Evolutionary conservation across 495 filamentous ascomycete species (phyloP), one percentile per base, ranked within the genome.

Genomic region (Poronia punctata): DNA sequence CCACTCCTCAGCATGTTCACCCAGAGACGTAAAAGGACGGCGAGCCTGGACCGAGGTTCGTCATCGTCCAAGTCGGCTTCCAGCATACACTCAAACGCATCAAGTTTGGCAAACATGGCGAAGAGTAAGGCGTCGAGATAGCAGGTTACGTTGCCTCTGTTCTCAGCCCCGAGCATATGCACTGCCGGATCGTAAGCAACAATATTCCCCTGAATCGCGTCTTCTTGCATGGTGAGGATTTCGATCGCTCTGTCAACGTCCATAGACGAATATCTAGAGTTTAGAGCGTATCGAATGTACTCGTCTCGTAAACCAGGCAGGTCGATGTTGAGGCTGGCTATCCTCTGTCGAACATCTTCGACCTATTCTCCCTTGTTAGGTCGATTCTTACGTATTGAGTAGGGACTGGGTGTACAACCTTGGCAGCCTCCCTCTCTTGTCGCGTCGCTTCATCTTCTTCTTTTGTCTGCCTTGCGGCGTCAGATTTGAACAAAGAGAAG

Each of bases 41-140:
- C 82, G 29, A 98, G 66, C 48, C 75, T 84, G 40, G 75, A 78
- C 50, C 83, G 77, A 12, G 81, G 68, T 47, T 86, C 79, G 35
- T 84, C 82, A 33, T 85, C 83, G 54, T 80, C 80, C 14, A 47
- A 51, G n/a, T 68, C 54, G 20, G 61, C 59, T 44, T 67, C 70
- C 33, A 96, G 64, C 63, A 96, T 93, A 18, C 83, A 84, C 54
- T 98, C 92, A 57, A 95, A 98, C 50, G 84, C 86, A 32, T 82
- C 80, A 18, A 95, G 65, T 38, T 85, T 78, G 7, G 86, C 83
- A 58, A 98, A 98, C 90, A 98, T 95, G 42, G 92, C 85, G 53
- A 95, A 96, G 2, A 98, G 76, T n/a, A 96, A 64, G 1, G 89
- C 72, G 55, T 96, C 92, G 1, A 95, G 67, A 50, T 88, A 98